phyloP scores from a whole-genome alignment of 495 filamentous ascomycete species.

The Penicillium salamii region DNA sequence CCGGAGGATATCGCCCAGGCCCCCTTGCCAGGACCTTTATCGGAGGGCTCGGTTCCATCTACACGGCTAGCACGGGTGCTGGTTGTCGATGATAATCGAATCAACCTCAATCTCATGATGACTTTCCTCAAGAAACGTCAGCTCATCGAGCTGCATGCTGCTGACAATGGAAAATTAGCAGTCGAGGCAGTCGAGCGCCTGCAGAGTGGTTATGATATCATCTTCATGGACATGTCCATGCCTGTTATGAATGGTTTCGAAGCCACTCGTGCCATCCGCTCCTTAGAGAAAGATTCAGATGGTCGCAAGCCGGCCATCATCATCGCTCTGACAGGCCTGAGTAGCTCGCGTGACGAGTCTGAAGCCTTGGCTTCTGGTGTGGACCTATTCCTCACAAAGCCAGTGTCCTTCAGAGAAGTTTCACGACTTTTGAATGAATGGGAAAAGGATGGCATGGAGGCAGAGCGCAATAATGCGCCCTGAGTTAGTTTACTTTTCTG shows the following conservation, averaged over 20 bases:
- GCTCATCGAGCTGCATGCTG: slow-evolving; percentile 38
- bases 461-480: slow-evolving; percentile 6
- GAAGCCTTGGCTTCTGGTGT: slow-evolving; percentile 67
- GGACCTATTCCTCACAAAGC: slow-evolving; percentile 72
- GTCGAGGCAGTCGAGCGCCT: slow-evolving; percentile 47
- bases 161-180: slow-evolving; percentile 52
- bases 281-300: slow-evolving; percentile 52
- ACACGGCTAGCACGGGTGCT: slow-evolving; percentile 41
- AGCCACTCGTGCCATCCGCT: slow-evolving; percentile 63
- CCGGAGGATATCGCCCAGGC: slow-evolving; percentile 10
- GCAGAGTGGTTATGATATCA: slow-evolving; percentile 48
- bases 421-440: slow-evolving; percentile 47
- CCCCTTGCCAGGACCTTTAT: slow-evolving; percentile 9
- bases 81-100: slow-evolving; percentile 72
- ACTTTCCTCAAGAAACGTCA: slow-evolving; percentile 56
- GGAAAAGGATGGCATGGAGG: slow-evolving; percentile 28
- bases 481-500: not conserved
- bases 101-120: slow-evolving; percentile 68
- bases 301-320: slow-evolving; percentile 48
- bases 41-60: not conserved
- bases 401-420: slow-evolving; percentile 55
- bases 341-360: slow-evolving; percentile 57
- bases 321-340: slow-evolving; percentile 70
- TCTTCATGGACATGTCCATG: slow-evolving; percentile 74
- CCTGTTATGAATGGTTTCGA: slow-evolving; percentile 76